A percentile compares a stretch with the other conserved stretches of the same genome.
Conservation (phyloP, 164 flowering plant genomes). For the Tetracentron sinense region DNA sequence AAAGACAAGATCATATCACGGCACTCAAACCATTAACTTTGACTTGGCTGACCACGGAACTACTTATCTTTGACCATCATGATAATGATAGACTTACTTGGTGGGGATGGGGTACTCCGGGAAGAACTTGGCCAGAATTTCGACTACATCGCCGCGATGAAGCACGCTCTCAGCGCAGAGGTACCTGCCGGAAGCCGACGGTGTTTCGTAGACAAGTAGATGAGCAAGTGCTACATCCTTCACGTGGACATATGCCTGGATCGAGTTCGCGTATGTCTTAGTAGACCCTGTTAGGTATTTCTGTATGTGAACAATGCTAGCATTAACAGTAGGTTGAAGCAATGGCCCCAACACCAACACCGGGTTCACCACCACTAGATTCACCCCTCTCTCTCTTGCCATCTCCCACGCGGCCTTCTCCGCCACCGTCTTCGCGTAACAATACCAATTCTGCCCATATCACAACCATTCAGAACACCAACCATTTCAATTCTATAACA, state of each 20-base stretch:
- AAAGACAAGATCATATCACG: too few relatives aligned
- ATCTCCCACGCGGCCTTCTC: constrained; percentile 32
- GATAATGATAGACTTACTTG: too few relatives aligned
- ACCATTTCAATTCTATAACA: too few relatives aligned
- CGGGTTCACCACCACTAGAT: constrained; percentile 34
- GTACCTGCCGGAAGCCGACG: constrained; percentile 48
- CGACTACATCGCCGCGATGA: constrained; percentile 49
- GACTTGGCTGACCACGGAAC: too few relatives aligned
- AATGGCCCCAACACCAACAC: constrained; percentile 29
- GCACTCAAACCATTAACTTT: too few relatives aligned
- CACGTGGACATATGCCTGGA: constrained; percentile 63
- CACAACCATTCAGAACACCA: neutral
- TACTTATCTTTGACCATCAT: too few relatives aligned
- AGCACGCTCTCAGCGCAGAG: constrained; percentile 44
- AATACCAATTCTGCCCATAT: constrained; percentile 21
- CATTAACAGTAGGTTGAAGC: constrained; percentile 32
- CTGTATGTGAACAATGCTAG: constrained; percentile 53
- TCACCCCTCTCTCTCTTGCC: constrained; percentile 27
- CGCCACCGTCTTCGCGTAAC: constrained; percentile 31
- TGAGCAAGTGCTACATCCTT: constrained; percentile 64
- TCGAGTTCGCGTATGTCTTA: constrained; percentile 54
- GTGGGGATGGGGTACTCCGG: constrained; percentile 49
- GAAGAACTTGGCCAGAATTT: constrained; percentile 44
- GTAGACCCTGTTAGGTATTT: constrained; percentile 66
- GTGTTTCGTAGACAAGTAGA: constrained; percentile 49